These are phyloP conservation scores for Aspergillus puulaauensis DNA, from an alignment of 2,329 filamentous ascomycete genomes.

Conservation along the genomic window DNA sequence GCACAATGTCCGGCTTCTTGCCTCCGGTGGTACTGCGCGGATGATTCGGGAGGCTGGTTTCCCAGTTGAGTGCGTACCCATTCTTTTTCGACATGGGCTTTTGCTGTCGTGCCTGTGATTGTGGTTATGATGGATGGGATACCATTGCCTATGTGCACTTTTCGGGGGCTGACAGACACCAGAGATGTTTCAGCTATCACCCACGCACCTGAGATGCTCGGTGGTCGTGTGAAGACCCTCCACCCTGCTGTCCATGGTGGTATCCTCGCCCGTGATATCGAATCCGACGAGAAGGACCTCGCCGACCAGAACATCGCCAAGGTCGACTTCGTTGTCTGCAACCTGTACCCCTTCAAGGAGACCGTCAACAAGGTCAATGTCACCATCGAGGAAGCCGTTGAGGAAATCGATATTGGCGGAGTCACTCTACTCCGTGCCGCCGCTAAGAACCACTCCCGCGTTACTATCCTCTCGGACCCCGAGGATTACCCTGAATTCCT, in stretches of 20 bases:
- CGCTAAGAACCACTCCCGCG: slow-evolving; percentile 94
- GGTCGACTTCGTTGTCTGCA: slow-evolving; percentile 96
- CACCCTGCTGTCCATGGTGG: slow-evolving; percentile 83
- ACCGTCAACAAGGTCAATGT: slow-evolving; percentile 97
- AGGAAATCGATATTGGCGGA: slow-evolving; percentile 98
- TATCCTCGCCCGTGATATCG: slow-evolving; percentile 91
- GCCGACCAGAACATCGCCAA: slow-evolving; percentile 93
- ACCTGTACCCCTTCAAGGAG: slow-evolving; percentile 98
- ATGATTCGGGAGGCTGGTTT: slow-evolving; percentile 97
- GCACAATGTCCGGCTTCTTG: slow-evolving; percentile 87
- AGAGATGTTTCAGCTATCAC: slow-evolving; percentile 98
- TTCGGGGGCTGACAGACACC: slow-evolving; percentile 8
- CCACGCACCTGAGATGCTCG: slow-evolving; percentile 94
- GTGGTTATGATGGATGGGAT: neutral
- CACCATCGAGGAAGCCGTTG: slow-evolving; percentile 92
- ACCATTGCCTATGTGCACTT: neutral
- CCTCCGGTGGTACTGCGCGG: slow-evolving; percentile 91
- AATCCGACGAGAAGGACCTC: slow-evolving; percentile 94
- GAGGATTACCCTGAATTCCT: slow-evolving; percentile 93
- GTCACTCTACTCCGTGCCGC: slow-evolving; percentile 95
- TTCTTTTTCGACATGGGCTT: slow-evolving; percentile 3
- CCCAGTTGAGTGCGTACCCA: slow-evolving; percentile 74
- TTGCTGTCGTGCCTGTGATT: neutral
- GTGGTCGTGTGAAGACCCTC: slow-evolving; percentile 88
- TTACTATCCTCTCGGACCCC: slow-evolving; percentile 94